These are phyloP conservation scores for Helicostylum pulchrum DNA, from an alignment of 192 early-diverging fungal species.

Conservation along the genomic window DNA sequence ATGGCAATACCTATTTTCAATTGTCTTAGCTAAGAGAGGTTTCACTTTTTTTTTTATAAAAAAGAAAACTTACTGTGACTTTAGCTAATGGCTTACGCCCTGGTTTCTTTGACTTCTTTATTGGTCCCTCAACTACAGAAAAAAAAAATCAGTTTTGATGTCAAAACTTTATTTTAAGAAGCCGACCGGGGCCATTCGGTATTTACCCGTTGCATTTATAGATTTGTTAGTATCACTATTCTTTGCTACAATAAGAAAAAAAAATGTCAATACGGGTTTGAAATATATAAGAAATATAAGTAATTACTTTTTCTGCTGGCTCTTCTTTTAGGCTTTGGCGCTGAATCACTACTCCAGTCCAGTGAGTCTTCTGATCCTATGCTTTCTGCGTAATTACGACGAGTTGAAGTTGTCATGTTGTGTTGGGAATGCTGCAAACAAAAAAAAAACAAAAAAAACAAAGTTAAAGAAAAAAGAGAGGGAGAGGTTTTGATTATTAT, in stretches of 20 bases:
- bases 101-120: slow-evolving; percentile 6
- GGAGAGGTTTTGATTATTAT: too few species aligned
- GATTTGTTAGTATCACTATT: not conserved
- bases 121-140: not conserved
- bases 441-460: too few species aligned
- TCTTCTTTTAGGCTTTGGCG: slow-evolving; percentile 9
- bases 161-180: not conserved
- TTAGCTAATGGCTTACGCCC: slow-evolving; percentile 10
- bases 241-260: not conserved
- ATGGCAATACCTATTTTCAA: slow-evolving; percentile 10
- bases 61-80: slow-evolving; percentile 9
- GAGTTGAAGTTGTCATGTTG: slow-evolving; percentile 6
- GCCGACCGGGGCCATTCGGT: slow-evolving; percentile 12
- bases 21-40: not conserved
- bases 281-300: too few species aligned
- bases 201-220: slow-evolving; percentile 16
- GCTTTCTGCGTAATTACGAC: not conserved
- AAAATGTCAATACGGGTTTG: not conserved
- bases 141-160: not conserved
- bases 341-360: slow-evolving; percentile 10
- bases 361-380: not conserved
- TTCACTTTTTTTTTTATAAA: not conserved
- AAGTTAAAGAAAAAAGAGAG: too few species aligned
- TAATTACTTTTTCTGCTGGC: slow-evolving; percentile 12
- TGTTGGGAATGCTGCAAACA: too few species aligned